Evolutionary conservation across 805 yeast genomes (phyloP), one percentile per base, ranked within the genome.

Genomic region (Candida odintsovae): DNA sequence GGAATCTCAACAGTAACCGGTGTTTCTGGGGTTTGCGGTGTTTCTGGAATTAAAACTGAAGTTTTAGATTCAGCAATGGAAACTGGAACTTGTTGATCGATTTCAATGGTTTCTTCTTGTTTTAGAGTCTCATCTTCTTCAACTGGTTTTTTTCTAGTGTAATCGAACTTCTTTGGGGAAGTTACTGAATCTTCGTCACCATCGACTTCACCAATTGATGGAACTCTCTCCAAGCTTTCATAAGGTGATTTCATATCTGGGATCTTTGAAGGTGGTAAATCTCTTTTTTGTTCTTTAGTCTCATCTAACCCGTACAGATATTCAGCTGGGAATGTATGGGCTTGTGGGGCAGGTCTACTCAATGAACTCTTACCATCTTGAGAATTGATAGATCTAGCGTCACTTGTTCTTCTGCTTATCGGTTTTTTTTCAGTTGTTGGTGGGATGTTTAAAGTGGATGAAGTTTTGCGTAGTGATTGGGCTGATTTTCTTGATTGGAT

Each of bases 401-500:
- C 54, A 15, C 42, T 42, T 0, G 53, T 26, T 33, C 42, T 44
- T 50, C 45, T 44, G 7, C 18, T 19, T 8, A 37, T 13, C 7
- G 45, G 28, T 33, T 28, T 36, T 15, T 28, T 16, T 18, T 33
- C 31, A 13, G 4, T 28, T 4, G 8, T 15, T 18, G 26, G 20
- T 18, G 21, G 29, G 42, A 18, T n/a, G 6, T 26, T n/a, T 18
- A 20, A 41, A 7, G 6, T 47, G 21, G 37, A 46, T 12, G 42
- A 10, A 54, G 47, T 43, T 16, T 25, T 40, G 2, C 23, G 22
- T 6, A 36, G 13, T 48, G 65, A 48, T 60, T 63, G 49, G 15
- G 52, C 48, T 13, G 70, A 64, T 55, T 85, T 68, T 58, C 86
- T 67, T 23, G 70, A 78, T 38, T 76, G 69, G n/a, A 82, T 82